These are phyloP conservation scores for Epichloe gansuensis DNA, from an alignment of 2,329 filamentous ascomycete species.

Conservation along the genomic window DNA sequence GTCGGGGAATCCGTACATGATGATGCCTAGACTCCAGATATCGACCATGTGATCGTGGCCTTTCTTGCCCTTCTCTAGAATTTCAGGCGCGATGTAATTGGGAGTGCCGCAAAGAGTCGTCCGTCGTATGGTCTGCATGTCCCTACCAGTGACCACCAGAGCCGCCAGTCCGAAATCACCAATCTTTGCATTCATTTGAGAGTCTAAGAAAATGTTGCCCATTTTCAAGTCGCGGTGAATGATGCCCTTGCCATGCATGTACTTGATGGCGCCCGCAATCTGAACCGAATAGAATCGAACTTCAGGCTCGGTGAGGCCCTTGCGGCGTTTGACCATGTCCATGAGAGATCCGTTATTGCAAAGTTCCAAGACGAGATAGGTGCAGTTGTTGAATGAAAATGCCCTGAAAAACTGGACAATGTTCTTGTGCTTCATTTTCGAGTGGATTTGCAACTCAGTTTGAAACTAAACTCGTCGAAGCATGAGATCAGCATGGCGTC, in stretches of 20 bases:
- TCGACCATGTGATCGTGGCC: conserved; percentile 97
- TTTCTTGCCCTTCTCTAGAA: conserved; percentile 83
- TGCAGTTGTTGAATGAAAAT: conserved; percentile 78
- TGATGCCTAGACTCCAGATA: conserved; percentile 95
- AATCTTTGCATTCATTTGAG: conserved; percentile 93
- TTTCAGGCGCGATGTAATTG: conserved; percentile 96
- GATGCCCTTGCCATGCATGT: conserved; percentile 89
- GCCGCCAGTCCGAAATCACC: conserved; percentile 95
- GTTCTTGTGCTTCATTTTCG: conserved; percentile 91
- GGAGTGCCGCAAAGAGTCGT: conserved; percentile 94
- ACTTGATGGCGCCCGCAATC: conserved; percentile 93
- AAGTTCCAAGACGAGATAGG: conserved; percentile 86
- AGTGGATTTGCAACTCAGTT: conserved; percentile 92
- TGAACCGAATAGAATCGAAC: conserved; percentile 89
- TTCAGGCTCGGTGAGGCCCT: conserved; percentile 83
- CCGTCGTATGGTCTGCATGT: conserved; percentile 70
- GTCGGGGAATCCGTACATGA: conserved; percentile 51
- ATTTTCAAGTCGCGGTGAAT: conserved; percentile 97
- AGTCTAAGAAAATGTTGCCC: conserved; percentile 92
- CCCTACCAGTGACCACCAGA: conserved; percentile 78
- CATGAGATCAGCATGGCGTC: not conserved
- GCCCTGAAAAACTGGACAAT: conserved; percentile 92
- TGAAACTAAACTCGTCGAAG: conserved; percentile 37
- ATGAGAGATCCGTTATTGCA: conserved; percentile 94
- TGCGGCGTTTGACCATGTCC: conserved; percentile 92